phyloP scores from a whole-genome alignment of 495 filamentous ascomycete species.

The Talaromyces proteolyticus region DNA sequence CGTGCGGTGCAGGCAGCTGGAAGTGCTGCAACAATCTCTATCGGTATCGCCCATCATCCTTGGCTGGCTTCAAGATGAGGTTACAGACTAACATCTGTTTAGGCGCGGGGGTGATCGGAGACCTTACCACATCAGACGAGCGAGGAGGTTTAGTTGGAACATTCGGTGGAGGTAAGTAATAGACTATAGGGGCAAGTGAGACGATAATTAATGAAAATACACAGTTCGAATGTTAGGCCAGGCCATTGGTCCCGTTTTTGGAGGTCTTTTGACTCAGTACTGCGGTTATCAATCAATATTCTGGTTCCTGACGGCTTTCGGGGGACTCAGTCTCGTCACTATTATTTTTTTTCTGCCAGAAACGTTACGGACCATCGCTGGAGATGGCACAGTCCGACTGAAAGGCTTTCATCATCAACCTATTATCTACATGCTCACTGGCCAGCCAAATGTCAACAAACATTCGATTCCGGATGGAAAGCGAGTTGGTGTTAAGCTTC shows the following conservation, averaged over 20 bases:
- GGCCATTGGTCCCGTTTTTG: slow-evolving; percentile 58
- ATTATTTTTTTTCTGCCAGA: slow-evolving; percentile 60
- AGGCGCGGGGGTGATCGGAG: slow-evolving; percentile 34
- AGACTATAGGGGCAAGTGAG: no score
- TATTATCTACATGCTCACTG: slow-evolving; percentile 28
- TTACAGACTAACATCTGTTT: neutral
- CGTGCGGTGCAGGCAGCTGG: slow-evolving; percentile 60
- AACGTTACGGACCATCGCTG: slow-evolving; percentile 65
- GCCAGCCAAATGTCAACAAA: slow-evolving; percentile 18
- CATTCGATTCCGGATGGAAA: slow-evolving; percentile 2
- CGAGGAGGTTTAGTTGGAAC: slow-evolving; percentile 33
- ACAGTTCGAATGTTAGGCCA: slow-evolving; percentile 43
- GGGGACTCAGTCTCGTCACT: slow-evolving; percentile 38
- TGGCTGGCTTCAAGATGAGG: no score
- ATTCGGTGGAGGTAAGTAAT: slow-evolving; percentile 31
- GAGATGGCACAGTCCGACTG: slow-evolving; percentile 52
- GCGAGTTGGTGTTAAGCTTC: slow-evolving; percentile 13
- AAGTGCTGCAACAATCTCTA: slow-evolving; percentile 25
- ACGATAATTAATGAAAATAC: neutral
- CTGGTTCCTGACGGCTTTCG: slow-evolving; percentile 62
- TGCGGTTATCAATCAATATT: slow-evolving; percentile 67
- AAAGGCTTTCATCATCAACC: slow-evolving; percentile 27
- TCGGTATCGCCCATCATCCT: neutral
- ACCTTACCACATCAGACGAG: slow-evolving; percentile 31
- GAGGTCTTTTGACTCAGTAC: slow-evolving; percentile 57